Evolutionary conservation across 495 filamentous ascomycete genomes (phyloP).

Genomic region (Penicillium dipodomyicola): DNA sequence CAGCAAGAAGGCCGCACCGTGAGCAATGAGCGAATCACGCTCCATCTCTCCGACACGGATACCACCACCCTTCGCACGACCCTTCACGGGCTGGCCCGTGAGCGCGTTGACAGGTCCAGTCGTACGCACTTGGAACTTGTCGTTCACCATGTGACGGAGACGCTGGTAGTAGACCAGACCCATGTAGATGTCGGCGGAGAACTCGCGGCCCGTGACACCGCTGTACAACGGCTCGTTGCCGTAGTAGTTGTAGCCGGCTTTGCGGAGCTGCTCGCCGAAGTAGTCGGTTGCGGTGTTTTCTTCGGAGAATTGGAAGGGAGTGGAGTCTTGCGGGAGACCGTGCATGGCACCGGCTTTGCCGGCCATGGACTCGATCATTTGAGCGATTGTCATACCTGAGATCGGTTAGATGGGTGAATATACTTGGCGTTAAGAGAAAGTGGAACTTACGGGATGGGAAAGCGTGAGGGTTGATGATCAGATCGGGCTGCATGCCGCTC

Average conservation of each 20-base stretch:
- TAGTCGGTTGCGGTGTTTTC: constrained; percentile 88
- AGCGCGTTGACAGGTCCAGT: constrained; percentile 85
- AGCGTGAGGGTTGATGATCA: constrained; percentile 99
- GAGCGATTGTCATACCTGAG: constrained; percentile 90
- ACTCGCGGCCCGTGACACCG: constrained; percentile 91
- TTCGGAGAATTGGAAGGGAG: constrained; percentile 92
- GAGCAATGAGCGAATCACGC: constrained; percentile 87
- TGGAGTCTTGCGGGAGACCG: constrained; percentile 89
- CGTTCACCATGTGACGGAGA: constrained; percentile 98
- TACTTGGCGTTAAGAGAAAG: not conserved
- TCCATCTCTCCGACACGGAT: constrained; percentile 99
- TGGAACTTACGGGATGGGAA: constrained; percentile 81
- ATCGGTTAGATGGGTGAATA: constrained; percentile 13
- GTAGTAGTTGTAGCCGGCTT: constrained; percentile 95
- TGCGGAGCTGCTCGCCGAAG: constrained; percentile 91
- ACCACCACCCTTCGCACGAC: constrained; percentile 90
- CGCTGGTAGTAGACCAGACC: constrained; percentile 98
- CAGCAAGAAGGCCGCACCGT: constrained; percentile 90
- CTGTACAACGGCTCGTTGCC: constrained; percentile 98
- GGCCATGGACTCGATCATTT: constrained; percentile 97
- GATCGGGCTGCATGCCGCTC: constrained; percentile 91
- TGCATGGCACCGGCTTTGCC: constrained; percentile 94
- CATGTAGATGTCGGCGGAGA: constrained; percentile 93
- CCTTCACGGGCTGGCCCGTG: constrained; percentile 96
- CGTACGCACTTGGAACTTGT: constrained; percentile 97